These are phyloP conservation scores for Gossypium lobatum DNA, from an alignment of 441 rosid genomes.

Conservation along the genomic window DNA sequence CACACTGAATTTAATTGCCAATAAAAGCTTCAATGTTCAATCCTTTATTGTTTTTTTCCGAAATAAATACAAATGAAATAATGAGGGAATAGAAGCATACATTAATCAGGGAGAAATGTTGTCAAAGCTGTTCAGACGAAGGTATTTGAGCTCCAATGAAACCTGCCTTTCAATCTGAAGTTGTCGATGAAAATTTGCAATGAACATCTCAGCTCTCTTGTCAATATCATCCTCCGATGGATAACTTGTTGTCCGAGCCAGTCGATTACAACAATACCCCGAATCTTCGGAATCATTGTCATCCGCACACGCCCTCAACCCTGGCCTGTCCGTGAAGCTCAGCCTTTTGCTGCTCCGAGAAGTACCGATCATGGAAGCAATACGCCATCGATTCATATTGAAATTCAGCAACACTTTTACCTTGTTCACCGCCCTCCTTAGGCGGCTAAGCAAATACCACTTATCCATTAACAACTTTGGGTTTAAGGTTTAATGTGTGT, in stretches of 20 bases:
- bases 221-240: conserved; percentile 68
- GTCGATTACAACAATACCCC: conserved; percentile 22
- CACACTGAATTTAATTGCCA: not conserved
- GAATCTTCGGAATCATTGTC: conserved; percentile 18
- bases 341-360: conserved; percentile 28
- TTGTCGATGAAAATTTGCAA: conserved; percentile 59
- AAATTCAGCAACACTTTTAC: conserved; percentile 43
- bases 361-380: conserved; percentile 37
- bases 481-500: not conserved
- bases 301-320: conserved; percentile 38
- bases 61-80: not conserved
- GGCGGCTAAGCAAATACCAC: conserved; percentile 42
- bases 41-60: not conserved
- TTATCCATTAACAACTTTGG: not conserved
- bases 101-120: conserved; percentile 25
- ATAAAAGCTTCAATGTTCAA: not conserved
- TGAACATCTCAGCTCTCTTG: conserved; percentile 65
- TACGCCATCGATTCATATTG: conserved; percentile 42
- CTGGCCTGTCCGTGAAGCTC: conserved; percentile 63
- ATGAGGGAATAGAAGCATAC: not conserved
- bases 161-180: conserved; percentile 80
- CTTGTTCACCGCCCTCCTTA: conserved; percentile 63
- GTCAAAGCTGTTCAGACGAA: conserved; percentile 28
- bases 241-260: conserved; percentile 39
- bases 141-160: conserved; percentile 53